Evolutionary conservation across 164 flowering plant genomes (phyloP), one percentile per base, ranked within the genome.

Genomic region (Malania oleifera): DNA sequence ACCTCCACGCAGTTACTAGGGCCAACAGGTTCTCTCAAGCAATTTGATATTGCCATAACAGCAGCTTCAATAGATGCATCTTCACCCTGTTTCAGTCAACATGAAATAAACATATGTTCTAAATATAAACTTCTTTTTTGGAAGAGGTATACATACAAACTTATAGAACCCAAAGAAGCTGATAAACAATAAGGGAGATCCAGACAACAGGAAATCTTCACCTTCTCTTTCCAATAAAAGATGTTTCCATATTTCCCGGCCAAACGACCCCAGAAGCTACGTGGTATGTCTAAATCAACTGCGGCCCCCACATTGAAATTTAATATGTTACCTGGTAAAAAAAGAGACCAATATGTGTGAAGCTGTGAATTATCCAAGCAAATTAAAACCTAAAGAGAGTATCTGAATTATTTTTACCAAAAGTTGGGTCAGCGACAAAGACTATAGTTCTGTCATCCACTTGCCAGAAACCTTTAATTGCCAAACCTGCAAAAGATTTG

Each of bases 151-250:
- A n/a, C n/a, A n/a, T 48, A 40, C 37, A 14, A 20, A 6, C 11
- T 7, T 38, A 23, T 23, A 29, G 11, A 26, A 40, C 14, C 20
- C 27, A 41, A 22, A 54, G 5, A 22, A 24, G 13, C 47, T 3
- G 9, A 40, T 27, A 48, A 26, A 39, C 10, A 53, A 23, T 14
- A 61, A 26, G 6, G 1, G 23, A 4, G 35, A 22, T 23, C 37
- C 29, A 27, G 35, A 14, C 10, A 20, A 31, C 19, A 44, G 24
- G 27, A 34, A 27, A 22, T 25, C 14, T 56, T 67, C 47, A 86
- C 98, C 96, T 90, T 82, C 67, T 90, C 98, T 73, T 86, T 92
- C 98, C 98, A 92, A 54, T 81, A 92, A 58, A 92, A 92, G 44
- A 89, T 79, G 67, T 89, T 92, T n/a, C 98, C 98, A 54, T 92